Percentiles rank a stretch among this genome's conserved stretches.
Conservation (phyloP, 2,329 filamentous ascomycete genomes). For the Cyanodermella asteris region DNA sequence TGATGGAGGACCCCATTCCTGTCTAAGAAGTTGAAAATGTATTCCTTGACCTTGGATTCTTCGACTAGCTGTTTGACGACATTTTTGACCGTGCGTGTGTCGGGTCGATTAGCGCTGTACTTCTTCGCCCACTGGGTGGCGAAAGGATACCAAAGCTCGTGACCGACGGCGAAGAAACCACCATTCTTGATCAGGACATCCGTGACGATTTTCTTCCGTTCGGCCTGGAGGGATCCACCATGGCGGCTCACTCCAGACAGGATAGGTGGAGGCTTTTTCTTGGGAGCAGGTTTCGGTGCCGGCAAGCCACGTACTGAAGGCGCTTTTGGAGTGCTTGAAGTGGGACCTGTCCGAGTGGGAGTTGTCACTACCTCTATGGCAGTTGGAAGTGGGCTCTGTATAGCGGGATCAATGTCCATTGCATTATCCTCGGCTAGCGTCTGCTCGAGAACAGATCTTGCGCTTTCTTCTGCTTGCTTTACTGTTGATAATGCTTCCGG, state of each 20-base stretch:
- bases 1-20: constrained; percentile 25
- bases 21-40: constrained; percentile 29
- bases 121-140: constrained; percentile 28
- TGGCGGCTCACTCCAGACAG: constrained; percentile 3
- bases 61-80: constrained; percentile 28
- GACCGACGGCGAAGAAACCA: constrained; percentile 33
- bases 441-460: too few species aligned
- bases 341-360: too few species aligned
- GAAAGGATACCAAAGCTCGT: constrained; percentile 34
- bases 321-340: too few species aligned
- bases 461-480: too few species aligned
- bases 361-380: too few species aligned
- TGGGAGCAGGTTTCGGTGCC: background rate
- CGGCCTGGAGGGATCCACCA: constrained; percentile 22
- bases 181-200: constrained; percentile 30
- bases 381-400: too few species aligned
- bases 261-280: background rate
- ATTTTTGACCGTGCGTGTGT: constrained; percentile 28
- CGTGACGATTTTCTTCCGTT: constrained; percentile 29
- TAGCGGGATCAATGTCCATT: too few species aligned
- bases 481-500: too few species aligned
- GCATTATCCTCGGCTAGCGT: too few species aligned
- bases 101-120: constrained; percentile 23
- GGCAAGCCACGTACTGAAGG: too few species aligned
- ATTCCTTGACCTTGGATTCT: constrained; percentile 27